Evolutionary conservation across 495 filamentous ascomycete genomes (phyloP), one percentile per base, ranked within the genome.

Genomic region (Trichoderma erinaceum): DNA sequence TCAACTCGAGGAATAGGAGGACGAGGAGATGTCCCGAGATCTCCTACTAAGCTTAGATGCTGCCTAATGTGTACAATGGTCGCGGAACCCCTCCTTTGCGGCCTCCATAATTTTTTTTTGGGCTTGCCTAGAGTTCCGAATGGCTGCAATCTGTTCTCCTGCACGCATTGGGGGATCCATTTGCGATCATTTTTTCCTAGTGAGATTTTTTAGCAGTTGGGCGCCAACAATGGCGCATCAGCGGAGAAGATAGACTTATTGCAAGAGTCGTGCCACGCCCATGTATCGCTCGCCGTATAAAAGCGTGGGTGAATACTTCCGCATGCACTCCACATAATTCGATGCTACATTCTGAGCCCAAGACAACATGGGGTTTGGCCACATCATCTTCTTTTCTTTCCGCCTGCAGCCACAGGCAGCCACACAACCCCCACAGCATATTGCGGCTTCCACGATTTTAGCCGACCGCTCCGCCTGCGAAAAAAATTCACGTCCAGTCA

Each of bases 221-320:
- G 56, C 56, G 25, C 27, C 56, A 61, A 61, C 56, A 61, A 61
- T 11, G 48, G n/a, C 11, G 48, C 48, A 21, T 18, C 48, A 52
- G 29, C 29, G 29, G 4, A 52, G 18, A 48, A 48, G 13, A n/a
- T 48, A n/a, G 35, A 38, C 35, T 38, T 38, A 2, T 10, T 38
- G 35, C 35, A 38, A 48, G 15, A n/a, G n/a, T 16, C n/a, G 13
- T 48, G 44, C 44, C 15, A 16, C 44, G 13, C 44, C 2, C 44
- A 48, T 13, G 44, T 48, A 48, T n/a, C 44, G 15, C n/a, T 13
- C 44, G 44, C 44, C 7, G 44, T 48, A 48, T 4, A 48, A 48
- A 16, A 11, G n/a, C n/a, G 44, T n/a, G 44, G 44, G 44, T 16
- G 44, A n/a, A 48, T 48, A 48, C 44, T 12, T 48, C 44, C 44